These are phyloP conservation scores for Umbelopsis isabellina DNA, from an alignment of 192 early-diverging fungal species.

Conservation along the genomic window DNA sequence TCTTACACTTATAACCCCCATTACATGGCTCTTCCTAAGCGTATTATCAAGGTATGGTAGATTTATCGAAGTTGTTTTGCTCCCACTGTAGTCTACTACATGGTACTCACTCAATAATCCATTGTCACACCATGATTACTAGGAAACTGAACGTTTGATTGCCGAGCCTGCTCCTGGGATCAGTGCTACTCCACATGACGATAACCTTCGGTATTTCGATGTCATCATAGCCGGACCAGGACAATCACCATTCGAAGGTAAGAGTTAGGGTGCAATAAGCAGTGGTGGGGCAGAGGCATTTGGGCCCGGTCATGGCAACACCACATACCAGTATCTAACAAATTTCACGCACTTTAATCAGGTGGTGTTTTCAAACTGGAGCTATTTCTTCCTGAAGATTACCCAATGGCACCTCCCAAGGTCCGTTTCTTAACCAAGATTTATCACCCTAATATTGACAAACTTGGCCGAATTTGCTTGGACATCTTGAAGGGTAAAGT, in stretches of 20 bases:
- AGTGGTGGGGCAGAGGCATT: neutral
- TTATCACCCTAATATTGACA: slow-evolving; percentile 99
- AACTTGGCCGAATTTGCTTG: slow-evolving; percentile 95
- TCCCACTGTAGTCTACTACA: neutral
- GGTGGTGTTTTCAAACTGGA: slow-evolving; percentile 94
- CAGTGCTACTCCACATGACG: slow-evolving; percentile 83
- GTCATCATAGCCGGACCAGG: slow-evolving; percentile 90
- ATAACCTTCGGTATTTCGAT: slow-evolving; percentile 97
- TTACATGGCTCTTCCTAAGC: slow-evolving; percentile 52
- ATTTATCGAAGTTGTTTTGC: neutral
- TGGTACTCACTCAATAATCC: neutral
- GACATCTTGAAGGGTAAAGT: slow-evolving; percentile 92
- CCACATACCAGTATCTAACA: slow-evolving; percentile 11
- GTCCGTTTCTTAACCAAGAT: slow-evolving; percentile 98
- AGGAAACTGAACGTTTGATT: slow-evolving; percentile 96
- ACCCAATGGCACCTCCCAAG: slow-evolving; percentile 98
- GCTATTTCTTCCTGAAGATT: slow-evolving; percentile 95
- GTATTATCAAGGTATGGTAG: slow-evolving; percentile 56
- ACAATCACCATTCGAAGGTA: slow-evolving; percentile 96
- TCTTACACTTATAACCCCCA: neutral
- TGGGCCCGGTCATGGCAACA: neutral
- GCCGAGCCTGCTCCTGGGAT: slow-evolving; percentile 96
- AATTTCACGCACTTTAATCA: slow-evolving; percentile 31
- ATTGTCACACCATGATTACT: neutral
- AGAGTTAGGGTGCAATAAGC: neutral